These are phyloP conservation scores for Ramularia collo-cygni DNA, from an alignment of 2,329 filamentous ascomycete species.

Conservation along the genomic window DNA sequence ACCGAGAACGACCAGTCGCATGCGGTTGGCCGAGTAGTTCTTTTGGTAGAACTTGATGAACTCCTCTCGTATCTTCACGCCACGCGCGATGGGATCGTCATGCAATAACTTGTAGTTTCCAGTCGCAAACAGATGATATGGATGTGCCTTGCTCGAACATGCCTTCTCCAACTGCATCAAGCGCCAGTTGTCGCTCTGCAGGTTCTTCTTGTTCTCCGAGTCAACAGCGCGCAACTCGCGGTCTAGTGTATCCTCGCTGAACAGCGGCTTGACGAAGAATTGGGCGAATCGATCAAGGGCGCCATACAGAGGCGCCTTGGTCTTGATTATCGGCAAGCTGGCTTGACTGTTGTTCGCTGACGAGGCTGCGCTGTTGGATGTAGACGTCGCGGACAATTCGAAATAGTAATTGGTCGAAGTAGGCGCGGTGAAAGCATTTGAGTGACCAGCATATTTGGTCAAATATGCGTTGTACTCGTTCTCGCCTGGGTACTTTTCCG, in stretches of 20 bases:
- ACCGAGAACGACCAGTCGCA: slow-evolving; percentile 85
- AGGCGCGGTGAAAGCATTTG: slow-evolving; percentile 88
- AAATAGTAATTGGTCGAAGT: slow-evolving; percentile 98
- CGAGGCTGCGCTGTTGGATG: slow-evolving; percentile 44
- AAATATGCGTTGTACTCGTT: slow-evolving; percentile 96
- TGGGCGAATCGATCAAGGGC: slow-evolving; percentile 87
- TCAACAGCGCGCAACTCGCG: slow-evolving; percentile 84
- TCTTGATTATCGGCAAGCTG: slow-evolving; percentile 30
- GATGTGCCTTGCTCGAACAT: slow-evolving; percentile 78
- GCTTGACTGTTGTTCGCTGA: slow-evolving; percentile 32
- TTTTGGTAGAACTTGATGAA: slow-evolving; percentile 88
- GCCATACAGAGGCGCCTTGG: slow-evolving; percentile 62
- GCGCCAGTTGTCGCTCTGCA: slow-evolving; percentile 85
- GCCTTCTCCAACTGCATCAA: slow-evolving; percentile 82
- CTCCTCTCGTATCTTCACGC: slow-evolving; percentile 78
- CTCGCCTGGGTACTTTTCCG: slow-evolving; percentile 91
- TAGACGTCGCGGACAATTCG: slow-evolving; percentile 76
- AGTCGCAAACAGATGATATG: slow-evolving; percentile 86
- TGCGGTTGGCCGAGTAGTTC: slow-evolving; percentile 86
- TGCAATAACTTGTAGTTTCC: slow-evolving; percentile 83
- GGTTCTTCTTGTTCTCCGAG: slow-evolving; percentile 95
- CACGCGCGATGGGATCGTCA: slow-evolving; percentile 68
- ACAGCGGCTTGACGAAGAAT: slow-evolving; percentile 85
- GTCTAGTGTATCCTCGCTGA: slow-evolving; percentile 76
- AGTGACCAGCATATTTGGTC: slow-evolving; percentile 79